phyloP scores from a whole-genome alignment of 257 asterid genomes.

The Capsicum baccatum region DNA sequence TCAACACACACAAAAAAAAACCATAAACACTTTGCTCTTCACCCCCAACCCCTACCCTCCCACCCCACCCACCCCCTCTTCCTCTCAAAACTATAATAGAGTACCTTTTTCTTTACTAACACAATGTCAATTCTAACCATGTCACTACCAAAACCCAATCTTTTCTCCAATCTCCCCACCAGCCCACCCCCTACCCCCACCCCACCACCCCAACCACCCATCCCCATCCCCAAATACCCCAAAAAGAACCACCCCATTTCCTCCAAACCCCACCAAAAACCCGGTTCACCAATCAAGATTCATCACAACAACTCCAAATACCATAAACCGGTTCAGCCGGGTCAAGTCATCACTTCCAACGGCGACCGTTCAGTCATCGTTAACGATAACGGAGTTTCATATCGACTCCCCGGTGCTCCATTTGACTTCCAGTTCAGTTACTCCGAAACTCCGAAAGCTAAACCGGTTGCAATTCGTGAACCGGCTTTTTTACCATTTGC shows the following conservation, averaged over 20 bases:
- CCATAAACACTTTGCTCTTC: not conserved
- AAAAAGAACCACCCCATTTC: slow-evolving; percentile 35
- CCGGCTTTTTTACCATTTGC: slow-evolving; percentile 94
- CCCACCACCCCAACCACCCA: slow-evolving; percentile 54
- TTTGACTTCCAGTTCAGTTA: slow-evolving; percentile 92
- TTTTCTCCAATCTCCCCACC: slow-evolving; percentile 62
- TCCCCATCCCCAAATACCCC: slow-evolving; percentile 74
- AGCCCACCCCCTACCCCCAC: slow-evolving; percentile 44
- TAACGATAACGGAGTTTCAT: slow-evolving; percentile 76
- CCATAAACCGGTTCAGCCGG: slow-evolving; percentile 83
- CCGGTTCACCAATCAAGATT: slow-evolving; percentile 62
- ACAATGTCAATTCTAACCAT: slow-evolving; percentile 70
- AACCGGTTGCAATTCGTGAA: slow-evolving; percentile 87
- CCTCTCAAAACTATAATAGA: not conserved
- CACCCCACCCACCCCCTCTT: not conserved
- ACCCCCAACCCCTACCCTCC: not conserved
- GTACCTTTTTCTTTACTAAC: not conserved
- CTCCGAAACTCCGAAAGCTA: slow-evolving; percentile 79
- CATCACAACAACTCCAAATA: slow-evolving; percentile 69
- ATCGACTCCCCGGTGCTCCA: slow-evolving; percentile 88
- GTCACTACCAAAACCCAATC: slow-evolving; percentile 59
- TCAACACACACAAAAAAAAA: not conserved
- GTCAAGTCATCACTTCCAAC: slow-evolving; percentile 55
- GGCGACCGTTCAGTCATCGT: slow-evolving; percentile 68
- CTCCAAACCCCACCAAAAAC: slow-evolving; percentile 29